These are phyloP conservation scores for Hyaloperonospora brassicae DNA, from an alignment of 352 stramenopile species.

Conservation along the genomic window DNA sequence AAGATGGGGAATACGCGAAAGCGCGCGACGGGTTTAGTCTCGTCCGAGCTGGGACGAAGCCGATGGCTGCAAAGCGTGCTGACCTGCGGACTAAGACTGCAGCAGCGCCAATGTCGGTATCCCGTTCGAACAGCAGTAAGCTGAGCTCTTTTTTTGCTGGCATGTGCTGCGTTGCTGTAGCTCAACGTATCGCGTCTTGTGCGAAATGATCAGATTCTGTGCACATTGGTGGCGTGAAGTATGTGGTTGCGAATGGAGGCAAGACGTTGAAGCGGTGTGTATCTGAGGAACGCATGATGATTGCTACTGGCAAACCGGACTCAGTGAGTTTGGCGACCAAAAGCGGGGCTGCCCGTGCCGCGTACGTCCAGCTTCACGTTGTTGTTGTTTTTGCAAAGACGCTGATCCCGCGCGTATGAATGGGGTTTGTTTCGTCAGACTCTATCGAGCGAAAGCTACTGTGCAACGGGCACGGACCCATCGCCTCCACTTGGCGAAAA, in stretches of 20 bases:
- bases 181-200: conserved; percentile 3
- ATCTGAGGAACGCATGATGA: conserved; percentile 18
- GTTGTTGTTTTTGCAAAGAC: not conserved
- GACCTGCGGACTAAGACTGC: not conserved
- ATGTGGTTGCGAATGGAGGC: conserved; percentile 33
- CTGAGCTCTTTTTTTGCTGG: not conserved
- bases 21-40: conserved; percentile 65
- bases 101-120: conserved; percentile 9
- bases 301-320: conserved; percentile 4
- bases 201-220: conserved; percentile 28
- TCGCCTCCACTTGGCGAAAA: conserved; percentile 27
- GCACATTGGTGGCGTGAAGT: conserved; percentile 38
- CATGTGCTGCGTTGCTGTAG: not conserved
- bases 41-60: conserved; percentile 45
- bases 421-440: conserved; percentile 14
- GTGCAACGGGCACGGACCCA: conserved; percentile 42
- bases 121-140: conserved; percentile 17
- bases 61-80: not conserved
- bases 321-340: conserved; percentile 24
- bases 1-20: conserved; percentile 72
- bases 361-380: conserved; percentile 23
- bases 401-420: conserved; percentile 1
- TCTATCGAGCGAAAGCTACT: conserved; percentile 40
- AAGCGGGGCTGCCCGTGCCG: conserved; percentile 22
- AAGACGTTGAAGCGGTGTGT: conserved; percentile 38